These are phyloP conservation scores for Chlorella vulgaris DNA, from an alignment of 139 green algal genomes.

Conservation along the genomic window DNA sequence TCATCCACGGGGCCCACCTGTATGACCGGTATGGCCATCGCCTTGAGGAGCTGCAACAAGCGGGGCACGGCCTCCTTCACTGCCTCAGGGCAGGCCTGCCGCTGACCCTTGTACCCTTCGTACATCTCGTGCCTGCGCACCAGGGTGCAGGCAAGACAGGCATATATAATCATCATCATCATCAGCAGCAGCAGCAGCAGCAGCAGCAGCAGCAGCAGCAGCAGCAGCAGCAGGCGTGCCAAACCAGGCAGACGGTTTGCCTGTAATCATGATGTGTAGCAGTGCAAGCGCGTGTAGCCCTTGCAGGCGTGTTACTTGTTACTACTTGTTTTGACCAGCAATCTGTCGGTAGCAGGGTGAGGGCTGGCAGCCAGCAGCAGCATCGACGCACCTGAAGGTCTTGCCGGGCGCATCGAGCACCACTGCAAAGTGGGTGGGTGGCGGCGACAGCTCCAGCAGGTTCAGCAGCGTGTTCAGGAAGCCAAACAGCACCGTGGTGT, in stretches of 20 bases:
- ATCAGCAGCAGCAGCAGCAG: too few relatives aligned
- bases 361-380: too few relatives aligned
- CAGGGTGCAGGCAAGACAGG: neutral
- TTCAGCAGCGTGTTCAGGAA: conserved; percentile 58
- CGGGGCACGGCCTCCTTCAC: conserved; percentile 49
- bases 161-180: too few relatives aligned
- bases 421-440: conserved; percentile 70
- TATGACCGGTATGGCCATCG: conserved; percentile 54
- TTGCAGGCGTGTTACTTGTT: too few relatives aligned
- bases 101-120: conserved; percentile 69
- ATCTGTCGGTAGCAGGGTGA: too few relatives aligned
- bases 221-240: too few relatives aligned
- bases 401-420: conserved; percentile 69
- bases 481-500: conserved; percentile 59
- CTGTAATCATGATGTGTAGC: too few relatives aligned
- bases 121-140: conserved; percentile 63
- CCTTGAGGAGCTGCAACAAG: conserved; percentile 44
- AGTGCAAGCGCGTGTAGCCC: too few relatives aligned
- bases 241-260: neutral
- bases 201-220: too few relatives aligned
- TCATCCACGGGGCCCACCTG: conserved; percentile 3
- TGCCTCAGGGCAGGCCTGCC: conserved; percentile 46
- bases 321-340: too few relatives aligned
- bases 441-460: conserved; percentile 49
- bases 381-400: conserved; percentile 58